These are phyloP conservation scores for Globisporangium rhizosaccharum DNA, from an alignment of 352 stramenopile species.

Conservation along the genomic window DNA sequence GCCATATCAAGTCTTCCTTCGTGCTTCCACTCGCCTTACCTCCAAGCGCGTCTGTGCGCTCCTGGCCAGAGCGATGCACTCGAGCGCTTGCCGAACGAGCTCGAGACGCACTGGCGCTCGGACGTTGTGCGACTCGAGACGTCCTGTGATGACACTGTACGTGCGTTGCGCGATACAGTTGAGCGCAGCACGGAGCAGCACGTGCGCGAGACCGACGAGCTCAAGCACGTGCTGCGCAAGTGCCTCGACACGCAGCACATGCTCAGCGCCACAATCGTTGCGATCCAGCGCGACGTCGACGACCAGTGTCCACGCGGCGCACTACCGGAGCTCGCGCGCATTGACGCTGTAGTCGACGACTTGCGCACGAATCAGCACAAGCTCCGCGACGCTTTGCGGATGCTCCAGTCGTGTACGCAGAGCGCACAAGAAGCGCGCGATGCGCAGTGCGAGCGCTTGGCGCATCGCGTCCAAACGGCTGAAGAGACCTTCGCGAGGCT, in stretches of 20 bases:
- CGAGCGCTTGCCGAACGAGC: slow-evolving; percentile 20
- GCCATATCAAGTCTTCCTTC: not conserved
- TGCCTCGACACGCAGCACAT: slow-evolving; percentile 58
- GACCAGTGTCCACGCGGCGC: slow-evolving; percentile 9
- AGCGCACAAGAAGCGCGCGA: slow-evolving; percentile 30
- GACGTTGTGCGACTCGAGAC: slow-evolving; percentile 7
- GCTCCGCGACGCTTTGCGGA: slow-evolving; percentile 39
- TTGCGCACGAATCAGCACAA: slow-evolving; percentile 40
- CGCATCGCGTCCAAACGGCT: slow-evolving; percentile 27
- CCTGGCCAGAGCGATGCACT: slow-evolving; percentile 22
- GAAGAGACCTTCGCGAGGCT: slow-evolving; percentile 41
- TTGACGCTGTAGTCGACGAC: slow-evolving; percentile 28
- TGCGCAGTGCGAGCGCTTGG: slow-evolving; percentile 22
- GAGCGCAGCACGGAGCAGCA: not conserved
- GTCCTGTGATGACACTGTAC: slow-evolving; percentile 5
- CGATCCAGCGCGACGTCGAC: slow-evolving; percentile 49
- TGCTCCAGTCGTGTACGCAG: slow-evolving; percentile 40
- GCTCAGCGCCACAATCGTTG: slow-evolving; percentile 48
- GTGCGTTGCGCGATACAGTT: slow-evolving; percentile 19
- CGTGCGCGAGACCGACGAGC: slow-evolving; percentile 19
- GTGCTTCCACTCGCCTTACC: not conserved
- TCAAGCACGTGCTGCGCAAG: slow-evolving; percentile 43
- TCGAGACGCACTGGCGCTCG: slow-evolving; percentile 18
- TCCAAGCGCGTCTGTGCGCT: not conserved
- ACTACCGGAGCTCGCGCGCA: not conserved